These are phyloP conservation scores for Cercophora samala DNA, from an alignment of 495 filamentous ascomycete genomes.

Conservation along the genomic window DNA sequence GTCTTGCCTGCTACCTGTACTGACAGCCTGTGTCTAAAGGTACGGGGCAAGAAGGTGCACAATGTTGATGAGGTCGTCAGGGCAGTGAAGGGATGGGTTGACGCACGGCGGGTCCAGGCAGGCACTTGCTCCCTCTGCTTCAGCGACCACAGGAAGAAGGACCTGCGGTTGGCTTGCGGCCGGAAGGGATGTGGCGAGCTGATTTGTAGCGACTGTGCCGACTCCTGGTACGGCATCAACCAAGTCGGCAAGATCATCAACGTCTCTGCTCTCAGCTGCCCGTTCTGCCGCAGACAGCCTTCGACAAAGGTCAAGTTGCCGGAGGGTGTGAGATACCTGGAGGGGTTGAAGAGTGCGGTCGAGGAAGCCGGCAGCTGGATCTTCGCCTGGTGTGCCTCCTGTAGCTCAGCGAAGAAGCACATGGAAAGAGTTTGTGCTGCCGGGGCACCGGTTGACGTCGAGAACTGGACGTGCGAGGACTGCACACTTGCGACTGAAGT, in stretches of 20 bases:
- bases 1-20: conserved; percentile 36
- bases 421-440: conserved; percentile 21
- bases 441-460: conserved; percentile 8
- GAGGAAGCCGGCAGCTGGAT: conserved; percentile 38
- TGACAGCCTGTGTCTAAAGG: conserved; percentile 18
- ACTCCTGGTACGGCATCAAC: conserved; percentile 33
- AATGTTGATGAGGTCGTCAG: conserved; percentile 35
- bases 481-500: conserved; percentile 10
- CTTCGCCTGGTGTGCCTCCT: conserved; percentile 41
- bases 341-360: conserved; percentile 29
- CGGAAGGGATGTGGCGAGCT: conserved; percentile 20
- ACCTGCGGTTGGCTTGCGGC: conserved; percentile 26
- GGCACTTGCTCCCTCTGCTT: conserved; percentile 44
- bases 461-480: conserved; percentile 18
- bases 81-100: conserved; percentile 34
- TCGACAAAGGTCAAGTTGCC: conserved; percentile 27
- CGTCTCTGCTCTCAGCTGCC: conserved; percentile 40
- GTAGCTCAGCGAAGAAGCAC: conserved; percentile 34
- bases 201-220: conserved; percentile 24
- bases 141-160: conserved; percentile 28
- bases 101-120: conserved; percentile 31
- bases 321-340: conserved; percentile 16
- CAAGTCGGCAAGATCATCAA: conserved; percentile 37
- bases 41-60: conserved; percentile 40
- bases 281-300: conserved; percentile 43